phyloP scores from a whole-genome alignment of 805 yeast species.

The Saccharomycopsis guyanensis region DNA sequence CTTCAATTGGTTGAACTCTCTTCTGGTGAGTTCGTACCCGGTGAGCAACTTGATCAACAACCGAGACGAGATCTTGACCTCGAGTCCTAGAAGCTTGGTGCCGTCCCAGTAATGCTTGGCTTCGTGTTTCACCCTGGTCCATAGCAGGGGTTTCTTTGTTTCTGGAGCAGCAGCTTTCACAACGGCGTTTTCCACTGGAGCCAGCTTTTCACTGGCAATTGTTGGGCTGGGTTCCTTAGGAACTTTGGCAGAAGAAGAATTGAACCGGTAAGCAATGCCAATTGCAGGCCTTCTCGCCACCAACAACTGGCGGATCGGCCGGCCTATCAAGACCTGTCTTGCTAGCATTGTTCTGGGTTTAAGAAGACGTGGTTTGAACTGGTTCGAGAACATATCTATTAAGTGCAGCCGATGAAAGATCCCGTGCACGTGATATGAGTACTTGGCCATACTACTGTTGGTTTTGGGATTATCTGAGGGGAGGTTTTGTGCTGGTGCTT shows the following conservation, averaged over 20 bases:
- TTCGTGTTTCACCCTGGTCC: constrained; percentile 80
- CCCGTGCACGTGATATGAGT: too few species aligned
- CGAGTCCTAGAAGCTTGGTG: constrained; percentile 86
- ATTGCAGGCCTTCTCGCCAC: neutral
- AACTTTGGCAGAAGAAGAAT: too few species aligned
- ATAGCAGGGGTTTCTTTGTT: constrained; percentile 5
- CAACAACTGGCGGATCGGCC: neutral
- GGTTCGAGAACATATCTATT: too few species aligned
- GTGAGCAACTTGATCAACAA: constrained; percentile 73
- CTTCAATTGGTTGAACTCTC: constrained; percentile 81
- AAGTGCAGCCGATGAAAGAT: too few species aligned
- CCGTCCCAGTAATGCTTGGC: constrained; percentile 94
- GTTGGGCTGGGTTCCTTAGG: too few species aligned
- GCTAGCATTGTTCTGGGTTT: neutral
- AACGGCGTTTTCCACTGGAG: constrained; percentile 7
- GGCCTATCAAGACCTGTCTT: neutral
- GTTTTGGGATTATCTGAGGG: too few species aligned
- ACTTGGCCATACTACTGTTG: too few species aligned
- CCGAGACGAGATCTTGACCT: constrained; percentile 76
- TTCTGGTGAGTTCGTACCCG: constrained; percentile 85
- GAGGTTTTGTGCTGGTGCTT: too few species aligned
- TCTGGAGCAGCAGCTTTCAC: constrained; percentile 1
- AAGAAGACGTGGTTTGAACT: too few species aligned
- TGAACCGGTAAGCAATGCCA: neutral
- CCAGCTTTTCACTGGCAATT: too few species aligned